Evolutionary conservation across 306 rosid species (phyloP).

Genomic region (Lotus japonicus): DNA sequence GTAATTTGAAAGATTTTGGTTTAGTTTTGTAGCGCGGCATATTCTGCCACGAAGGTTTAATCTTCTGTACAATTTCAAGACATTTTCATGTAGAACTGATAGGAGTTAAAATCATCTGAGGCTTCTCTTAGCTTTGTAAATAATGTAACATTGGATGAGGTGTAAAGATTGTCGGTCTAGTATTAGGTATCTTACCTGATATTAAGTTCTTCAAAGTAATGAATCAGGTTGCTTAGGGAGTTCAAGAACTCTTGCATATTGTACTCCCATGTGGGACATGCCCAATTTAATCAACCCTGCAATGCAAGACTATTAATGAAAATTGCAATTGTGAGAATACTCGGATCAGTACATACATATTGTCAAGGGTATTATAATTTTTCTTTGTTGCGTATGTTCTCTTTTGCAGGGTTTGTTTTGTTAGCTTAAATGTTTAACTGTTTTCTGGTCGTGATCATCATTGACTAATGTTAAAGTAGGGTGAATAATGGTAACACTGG

Average conservation of each 20-base stretch:
- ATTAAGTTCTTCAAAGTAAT: conserved; percentile 38
- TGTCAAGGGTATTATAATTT: neutral
- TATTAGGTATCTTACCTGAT: conserved; percentile 53
- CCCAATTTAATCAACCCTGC: neutral
- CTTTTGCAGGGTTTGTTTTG: neutral
- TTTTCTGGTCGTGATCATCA: neutral
- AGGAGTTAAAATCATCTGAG: conserved; percentile 37
- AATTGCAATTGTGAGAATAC: conserved; percentile 8
- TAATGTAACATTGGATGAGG: conserved; percentile 63
- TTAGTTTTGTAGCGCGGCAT: conserved; percentile 23
- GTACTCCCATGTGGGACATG: conserved; percentile 30
- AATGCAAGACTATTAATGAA: neutral
- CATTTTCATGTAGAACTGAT: conserved; percentile 35
- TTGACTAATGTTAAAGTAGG: neutral
- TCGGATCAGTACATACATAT: conserved; percentile 14
- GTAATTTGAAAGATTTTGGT: conserved; percentile 33
- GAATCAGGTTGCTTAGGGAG: conserved; percentile 44
- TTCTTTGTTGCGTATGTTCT: neutral
- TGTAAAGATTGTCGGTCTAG: conserved; percentile 59
- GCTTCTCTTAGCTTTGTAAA: conserved; percentile 61
- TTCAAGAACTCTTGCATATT: conserved; percentile 27
- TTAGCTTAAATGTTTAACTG: neutral
- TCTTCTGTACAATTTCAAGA: conserved; percentile 47
- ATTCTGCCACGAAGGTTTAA: conserved; percentile 33
- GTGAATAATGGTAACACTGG: neutral